These are phyloP conservation scores for Pythium aquatile DNA, from an alignment of 352 stramenopile species.

Conservation along the genomic window DNA sequence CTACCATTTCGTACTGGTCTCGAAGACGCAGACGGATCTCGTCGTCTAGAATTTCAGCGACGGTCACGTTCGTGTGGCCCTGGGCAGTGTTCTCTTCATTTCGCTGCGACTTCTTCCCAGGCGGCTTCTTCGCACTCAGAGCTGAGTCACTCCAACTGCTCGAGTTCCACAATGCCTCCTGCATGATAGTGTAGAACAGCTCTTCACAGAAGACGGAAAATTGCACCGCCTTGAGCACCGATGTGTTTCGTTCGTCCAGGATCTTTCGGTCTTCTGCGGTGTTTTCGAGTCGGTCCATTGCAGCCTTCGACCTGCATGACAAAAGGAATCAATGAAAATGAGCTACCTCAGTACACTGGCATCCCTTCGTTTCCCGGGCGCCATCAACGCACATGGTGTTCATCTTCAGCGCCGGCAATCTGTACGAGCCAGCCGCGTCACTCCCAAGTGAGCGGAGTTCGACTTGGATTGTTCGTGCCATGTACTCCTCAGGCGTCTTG, in stretches of 20 bases:
- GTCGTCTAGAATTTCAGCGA: slow-evolving; percentile 80
- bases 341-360: background rate
- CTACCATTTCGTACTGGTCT: slow-evolving; percentile 65
- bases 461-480: slow-evolving; percentile 75
- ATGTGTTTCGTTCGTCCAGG: slow-evolving; percentile 66
- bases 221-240: slow-evolving; percentile 74
- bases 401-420: slow-evolving; percentile 17
- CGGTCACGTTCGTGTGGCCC: slow-evolving; percentile 42
- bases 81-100: slow-evolving; percentile 27
- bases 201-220: slow-evolving; percentile 88
- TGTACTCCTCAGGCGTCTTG: slow-evolving; percentile 76
- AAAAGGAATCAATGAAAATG: background rate
- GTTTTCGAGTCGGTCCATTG: slow-evolving; percentile 60
- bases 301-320: slow-evolving; percentile 41
- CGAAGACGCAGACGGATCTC: slow-evolving; percentile 77
- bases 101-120: slow-evolving; percentile 40
- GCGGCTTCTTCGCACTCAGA: slow-evolving; percentile 41
- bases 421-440: slow-evolving; percentile 15
- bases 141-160: slow-evolving; percentile 69
- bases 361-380: background rate
- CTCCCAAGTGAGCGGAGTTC: slow-evolving; percentile 19
- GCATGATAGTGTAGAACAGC: slow-evolving; percentile 81
- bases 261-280: slow-evolving; percentile 58
- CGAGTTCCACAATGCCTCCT: slow-evolving; percentile 65
- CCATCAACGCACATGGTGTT: slow-evolving; percentile 17